A percentile compares a stretch with the other conserved stretches of the same genome.
Evolutionary conservation across 1,284 basidiomycete genomes (phyloP).

Genomic region (Peniophora sp.): DNA sequence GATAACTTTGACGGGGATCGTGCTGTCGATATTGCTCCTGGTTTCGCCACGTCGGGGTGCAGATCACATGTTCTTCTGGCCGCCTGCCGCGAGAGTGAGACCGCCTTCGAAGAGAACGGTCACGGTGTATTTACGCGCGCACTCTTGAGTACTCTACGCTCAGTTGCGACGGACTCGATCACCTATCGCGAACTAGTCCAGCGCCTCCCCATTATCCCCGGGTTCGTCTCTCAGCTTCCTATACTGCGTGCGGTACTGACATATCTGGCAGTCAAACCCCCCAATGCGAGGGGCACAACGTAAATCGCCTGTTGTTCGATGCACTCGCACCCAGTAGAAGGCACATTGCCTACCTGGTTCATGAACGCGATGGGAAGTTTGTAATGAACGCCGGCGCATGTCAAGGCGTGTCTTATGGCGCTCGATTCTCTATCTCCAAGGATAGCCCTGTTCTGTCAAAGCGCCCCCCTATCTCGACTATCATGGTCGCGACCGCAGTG

Average conservation of each 20-base stretch:
- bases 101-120: conserved; percentile 19
- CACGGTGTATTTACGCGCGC: conserved; percentile 23
- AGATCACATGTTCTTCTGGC: conserved; percentile 28
- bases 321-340: conserved; percentile 6
- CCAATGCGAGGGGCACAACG: conserved; percentile 23
- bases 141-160: conserved; percentile 18
- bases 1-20: conserved; percentile 7
- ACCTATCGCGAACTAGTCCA: conserved; percentile 25
- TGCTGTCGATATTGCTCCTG: conserved; percentile 8
- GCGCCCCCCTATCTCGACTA: not conserved
- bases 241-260: not conserved
- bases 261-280: conserved; percentile 21
- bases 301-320: conserved; percentile 22
- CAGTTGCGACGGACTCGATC: conserved; percentile 13
- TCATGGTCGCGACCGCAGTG: not conserved
- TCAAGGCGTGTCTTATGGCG: not conserved
- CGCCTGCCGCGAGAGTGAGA: conserved; percentile 23
- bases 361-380: not conserved
- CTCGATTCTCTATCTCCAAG: not conserved
- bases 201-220: conserved; percentile 18
- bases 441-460: not conserved
- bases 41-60: conserved; percentile 17
- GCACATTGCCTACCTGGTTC: not conserved
- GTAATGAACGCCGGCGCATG: not conserved
- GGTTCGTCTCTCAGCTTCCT: conserved; percentile 14